These are phyloP conservation scores for Paxillus ammoniavirescens DNA, from an alignment of 768 basidiomycete genomes.

Conservation along the genomic window DNA sequence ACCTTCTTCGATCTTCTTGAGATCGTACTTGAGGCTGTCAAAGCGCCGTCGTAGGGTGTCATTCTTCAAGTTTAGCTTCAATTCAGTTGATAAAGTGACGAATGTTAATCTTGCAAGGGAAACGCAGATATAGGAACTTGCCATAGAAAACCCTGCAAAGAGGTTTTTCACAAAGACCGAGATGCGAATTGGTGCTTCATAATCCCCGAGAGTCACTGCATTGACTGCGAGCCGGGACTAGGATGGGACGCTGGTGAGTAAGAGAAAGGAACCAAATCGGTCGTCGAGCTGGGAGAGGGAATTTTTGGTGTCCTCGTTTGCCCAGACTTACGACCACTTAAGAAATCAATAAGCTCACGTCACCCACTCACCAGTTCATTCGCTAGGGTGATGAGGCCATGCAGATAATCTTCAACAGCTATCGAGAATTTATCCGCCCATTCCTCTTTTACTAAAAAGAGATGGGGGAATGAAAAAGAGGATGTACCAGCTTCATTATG, in stretches of 20 bases:
- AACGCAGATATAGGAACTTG: slow-evolving; percentile 24
- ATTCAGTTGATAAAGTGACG: neutral
- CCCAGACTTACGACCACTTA: neutral
- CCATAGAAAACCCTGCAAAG: slow-evolving; percentile 85
- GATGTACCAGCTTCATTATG: neutral
- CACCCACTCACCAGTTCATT: slow-evolving; percentile 67
- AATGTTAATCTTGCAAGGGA: slow-evolving; percentile 4
- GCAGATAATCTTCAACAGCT: slow-evolving; percentile 77
- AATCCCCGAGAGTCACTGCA: slow-evolving; percentile 78
- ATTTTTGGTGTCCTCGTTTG: neutral
- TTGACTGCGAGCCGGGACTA: slow-evolving; percentile 81
- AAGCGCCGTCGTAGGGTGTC: slow-evolving; percentile 72
- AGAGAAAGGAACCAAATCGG: neutral
- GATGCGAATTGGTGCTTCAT: slow-evolving; percentile 75
- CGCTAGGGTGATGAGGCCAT: slow-evolving; percentile 72
- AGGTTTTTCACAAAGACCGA: slow-evolving; percentile 79
- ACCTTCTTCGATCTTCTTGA: slow-evolving; percentile 91
- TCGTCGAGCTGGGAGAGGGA: neutral
- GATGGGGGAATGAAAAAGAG: neutral
- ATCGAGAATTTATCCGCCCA: slow-evolving; percentile 67
- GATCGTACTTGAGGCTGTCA: slow-evolving; percentile 81
- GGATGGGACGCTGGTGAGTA: slow-evolving; percentile 5
- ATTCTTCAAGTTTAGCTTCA: slow-evolving; percentile 79
- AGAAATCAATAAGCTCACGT: neutral
- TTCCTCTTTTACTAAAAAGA: slow-evolving; percentile 57